Conservation (phyloP, 768 basidiomycete genomes). For the Boletus huronensis region DNA sequence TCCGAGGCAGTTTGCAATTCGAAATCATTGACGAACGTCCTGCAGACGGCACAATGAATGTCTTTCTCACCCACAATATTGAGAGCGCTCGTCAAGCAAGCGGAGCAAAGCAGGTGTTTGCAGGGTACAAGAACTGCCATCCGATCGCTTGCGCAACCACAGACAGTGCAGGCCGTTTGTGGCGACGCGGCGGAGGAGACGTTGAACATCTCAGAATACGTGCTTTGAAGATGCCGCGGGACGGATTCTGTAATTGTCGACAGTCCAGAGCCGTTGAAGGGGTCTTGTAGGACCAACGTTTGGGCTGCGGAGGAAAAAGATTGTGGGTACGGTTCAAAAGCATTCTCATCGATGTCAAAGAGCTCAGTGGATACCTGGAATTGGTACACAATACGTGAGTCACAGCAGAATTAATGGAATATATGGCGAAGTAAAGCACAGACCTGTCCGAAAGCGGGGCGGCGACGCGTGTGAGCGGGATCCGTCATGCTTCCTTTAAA, state of each 20-base stretch:
- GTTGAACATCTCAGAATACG: slow-evolving; percentile 25
- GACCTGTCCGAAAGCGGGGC: slow-evolving; percentile 40
- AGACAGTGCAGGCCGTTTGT: slow-evolving; percentile 56
- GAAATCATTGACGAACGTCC: slow-evolving; percentile 66
- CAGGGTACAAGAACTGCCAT: slow-evolving; percentile 75
- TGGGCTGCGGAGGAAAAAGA: slow-evolving; percentile 33
- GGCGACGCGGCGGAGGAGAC: slow-evolving; percentile 8
- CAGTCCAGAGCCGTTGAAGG: slow-evolving; percentile 37
- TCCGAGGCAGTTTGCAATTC: slow-evolving; percentile 39
- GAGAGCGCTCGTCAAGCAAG: slow-evolving; percentile 78
- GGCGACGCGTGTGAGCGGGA: slow-evolving; percentile 52
- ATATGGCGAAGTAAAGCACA: slow-evolving; percentile 14
- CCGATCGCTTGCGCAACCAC: slow-evolving; percentile 43
- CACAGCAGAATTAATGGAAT: slow-evolving; percentile 11
- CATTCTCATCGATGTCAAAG: slow-evolving; percentile 75
- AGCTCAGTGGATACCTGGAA: slow-evolving; percentile 49
- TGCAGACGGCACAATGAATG: slow-evolving; percentile 82
- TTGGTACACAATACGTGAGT: slow-evolving; percentile 14
- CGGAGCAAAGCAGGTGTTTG: slow-evolving; percentile 70
- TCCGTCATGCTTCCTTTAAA: slow-evolving; percentile 72
- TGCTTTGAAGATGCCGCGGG: slow-evolving; percentile 21
- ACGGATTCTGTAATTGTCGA: slow-evolving; percentile 32
- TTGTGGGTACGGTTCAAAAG: slow-evolving; percentile 49
- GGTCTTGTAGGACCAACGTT: slow-evolving; percentile 40
- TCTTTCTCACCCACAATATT: slow-evolving; percentile 91